Percentiles rank a stretch among this genome's conserved stretches.
Conservation (phyloP, 352 stramenopile species). For the Pythium aquatile region DNA sequence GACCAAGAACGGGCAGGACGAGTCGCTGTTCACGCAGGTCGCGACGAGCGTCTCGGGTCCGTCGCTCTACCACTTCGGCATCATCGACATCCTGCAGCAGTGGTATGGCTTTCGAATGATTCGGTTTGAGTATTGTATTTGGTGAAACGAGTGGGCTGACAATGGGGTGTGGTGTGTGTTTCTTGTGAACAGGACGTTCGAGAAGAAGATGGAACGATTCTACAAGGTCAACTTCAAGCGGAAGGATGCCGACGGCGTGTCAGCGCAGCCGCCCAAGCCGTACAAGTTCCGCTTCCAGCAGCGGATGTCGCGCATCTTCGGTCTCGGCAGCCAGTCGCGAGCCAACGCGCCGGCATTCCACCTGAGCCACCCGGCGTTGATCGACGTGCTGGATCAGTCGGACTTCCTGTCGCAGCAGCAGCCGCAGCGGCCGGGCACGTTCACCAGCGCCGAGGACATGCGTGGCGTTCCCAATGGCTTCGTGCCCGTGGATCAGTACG, state of each 20-base stretch:
- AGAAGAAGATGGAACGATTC: constrained; percentile 91
- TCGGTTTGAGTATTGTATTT: constrained; percentile 2
- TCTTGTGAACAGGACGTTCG: constrained; percentile 57
- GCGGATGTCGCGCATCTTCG: constrained; percentile 89
- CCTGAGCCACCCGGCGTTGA: constrained; percentile 69
- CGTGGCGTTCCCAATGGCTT: constrained; percentile 19
- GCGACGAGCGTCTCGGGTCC: constrained; percentile 85
- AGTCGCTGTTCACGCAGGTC: constrained; percentile 76
- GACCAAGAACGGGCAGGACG: constrained; percentile 37
- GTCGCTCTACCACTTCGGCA: constrained; percentile 89
- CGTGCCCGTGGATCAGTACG: constrained; percentile 24
- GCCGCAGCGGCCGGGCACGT: constrained; percentile 48
- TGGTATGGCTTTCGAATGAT: constrained; percentile 46
- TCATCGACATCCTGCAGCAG: constrained; percentile 92
- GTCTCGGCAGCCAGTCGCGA: constrained; percentile 60
- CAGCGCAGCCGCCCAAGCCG: constrained; percentile 82
- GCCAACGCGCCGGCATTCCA: constrained; percentile 69
- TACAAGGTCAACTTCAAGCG: constrained; percentile 89
- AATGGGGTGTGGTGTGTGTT: constrained; percentile 6
- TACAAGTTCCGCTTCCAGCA: constrained; percentile 92
- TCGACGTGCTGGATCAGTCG: constrained; percentile 78
- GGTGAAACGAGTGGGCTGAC: not conserved
- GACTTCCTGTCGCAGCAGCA: constrained; percentile 50
- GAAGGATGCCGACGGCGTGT: constrained; percentile 86
- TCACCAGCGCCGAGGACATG: constrained; percentile 33